Base-by-base conservation (phyloP, 208 protist species). In the Trypanosoma boissoni region DNA sequence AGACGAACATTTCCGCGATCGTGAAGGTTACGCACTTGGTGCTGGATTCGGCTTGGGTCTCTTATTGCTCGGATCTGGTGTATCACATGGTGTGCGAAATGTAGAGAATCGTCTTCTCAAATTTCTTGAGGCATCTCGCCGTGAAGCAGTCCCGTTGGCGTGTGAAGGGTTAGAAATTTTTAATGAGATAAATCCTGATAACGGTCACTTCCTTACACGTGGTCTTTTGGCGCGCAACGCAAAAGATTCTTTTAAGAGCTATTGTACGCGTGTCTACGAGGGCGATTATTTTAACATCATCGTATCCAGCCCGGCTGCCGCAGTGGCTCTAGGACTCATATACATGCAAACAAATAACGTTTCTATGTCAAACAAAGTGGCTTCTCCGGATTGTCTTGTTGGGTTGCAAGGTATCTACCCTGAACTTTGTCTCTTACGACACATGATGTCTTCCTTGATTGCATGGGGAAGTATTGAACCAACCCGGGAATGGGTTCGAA, bases 1-100 rank as follows among this genome's bases (percentile, higher is more conserved):
- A 2, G 88, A 94, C 64, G 88, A 91, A 64, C 88, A 94, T 69
- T 94, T 80, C 64, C 69, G 69, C 28, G 72, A 83, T 65, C 76
- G 88, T 24, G 81, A 91, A 43, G 88, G 88, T 4, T 91, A 91
- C 64, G 80, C 76, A 28, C 64, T 94, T 6, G 80, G 72, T 1
- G 83, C 88, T 1, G 88, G 79, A 42, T 86, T 88, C 51, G 72
- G 80, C n/a, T 70, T 94, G 18, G 88, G 88, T 0, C 66, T 90
- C 27, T 58, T 94, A 56, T 59, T 94, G 34, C 79, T 94, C 8
- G 83, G 83, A 10, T 56, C 73, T 28, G 88, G 88, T 20, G 63
- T 68, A 24, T 53, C 60, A 10, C 83, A 89, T 59, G 61, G 72
- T 37, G 24, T 76, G 8, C 56, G 56, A 34, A 68, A 76, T 60